These are phyloP conservation scores for Gliomastix tumulicola DNA, from an alignment of 2,329 filamentous ascomycete genomes.

Conservation along the genomic window DNA sequence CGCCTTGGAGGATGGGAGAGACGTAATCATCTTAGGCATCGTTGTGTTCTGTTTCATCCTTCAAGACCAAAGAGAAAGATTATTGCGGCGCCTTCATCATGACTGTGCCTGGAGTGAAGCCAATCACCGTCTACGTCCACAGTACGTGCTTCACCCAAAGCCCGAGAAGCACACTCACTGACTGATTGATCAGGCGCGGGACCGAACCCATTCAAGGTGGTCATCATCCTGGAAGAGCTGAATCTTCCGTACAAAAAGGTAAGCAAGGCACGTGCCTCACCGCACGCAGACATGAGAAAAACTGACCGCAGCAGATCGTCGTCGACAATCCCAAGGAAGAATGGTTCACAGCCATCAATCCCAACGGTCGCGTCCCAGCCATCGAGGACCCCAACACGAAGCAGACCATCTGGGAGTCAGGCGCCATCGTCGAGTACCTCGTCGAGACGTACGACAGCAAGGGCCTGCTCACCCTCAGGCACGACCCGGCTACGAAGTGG, in stretches of 20 bases:
- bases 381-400: constrained; percentile 25
- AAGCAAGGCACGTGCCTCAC: too few relatives aligned
- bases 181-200: constrained; percentile 7
- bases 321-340: constrained; percentile 15
- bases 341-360: constrained; percentile 18
- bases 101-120: constrained; percentile 8
- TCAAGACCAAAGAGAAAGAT: too few relatives aligned
- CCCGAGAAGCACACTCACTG: not conserved
- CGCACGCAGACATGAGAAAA: too few relatives aligned
- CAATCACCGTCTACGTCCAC: constrained; percentile 10
- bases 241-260: constrained; percentile 23
- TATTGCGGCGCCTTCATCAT: too few relatives aligned
- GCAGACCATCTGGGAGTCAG: constrained; percentile 14
- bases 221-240: constrained; percentile 28
- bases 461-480: constrained; percentile 14
- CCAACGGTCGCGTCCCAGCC: constrained; percentile 24
- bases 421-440: constrained; percentile 21
- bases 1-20: too few relatives aligned
- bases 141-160: constrained; percentile 1
- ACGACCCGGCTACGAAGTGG: constrained; percentile 15
- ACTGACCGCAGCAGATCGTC: constrained; percentile 10
- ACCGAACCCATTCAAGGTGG: constrained; percentile 22
- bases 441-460: constrained; percentile 19
- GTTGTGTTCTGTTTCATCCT: too few relatives aligned
- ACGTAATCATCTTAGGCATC: too few relatives aligned